phyloP scores from a whole-genome alignment of 306 rosid species.

The Vicia villosa region DNA sequence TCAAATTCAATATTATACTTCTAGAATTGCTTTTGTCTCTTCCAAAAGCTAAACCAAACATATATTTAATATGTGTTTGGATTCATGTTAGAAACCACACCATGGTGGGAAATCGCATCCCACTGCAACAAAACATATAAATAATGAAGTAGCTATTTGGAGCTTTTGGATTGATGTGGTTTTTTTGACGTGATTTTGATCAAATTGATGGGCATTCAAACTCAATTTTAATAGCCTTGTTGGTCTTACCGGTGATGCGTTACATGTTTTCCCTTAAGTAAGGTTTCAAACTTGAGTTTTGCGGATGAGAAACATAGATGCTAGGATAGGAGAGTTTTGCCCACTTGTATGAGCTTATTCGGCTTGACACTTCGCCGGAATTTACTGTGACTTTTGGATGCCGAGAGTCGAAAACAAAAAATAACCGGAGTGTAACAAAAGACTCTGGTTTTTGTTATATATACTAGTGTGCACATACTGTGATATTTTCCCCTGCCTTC shows the following conservation, averaged over 20 bases:
- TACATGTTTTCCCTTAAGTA: neutral
- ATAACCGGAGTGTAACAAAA: neutral
- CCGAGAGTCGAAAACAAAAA: neutral
- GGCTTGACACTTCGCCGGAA: neutral
- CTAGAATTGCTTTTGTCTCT: too few relatives aligned
- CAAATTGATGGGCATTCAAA: too few relatives aligned
- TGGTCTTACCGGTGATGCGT: neutral
- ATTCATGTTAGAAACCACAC: too few relatives aligned
- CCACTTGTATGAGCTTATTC: neutral
- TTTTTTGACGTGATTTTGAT: too few relatives aligned
- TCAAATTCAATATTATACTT: too few relatives aligned
- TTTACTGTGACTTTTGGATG: neutral
- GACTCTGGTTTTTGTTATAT: slow-evolving; percentile 19
- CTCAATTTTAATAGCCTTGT: neutral
- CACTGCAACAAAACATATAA: too few relatives aligned
- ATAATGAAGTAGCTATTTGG: too few relatives aligned
- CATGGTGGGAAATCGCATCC: too few relatives aligned
- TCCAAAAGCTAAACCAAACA: too few relatives aligned
- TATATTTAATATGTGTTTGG: neutral
- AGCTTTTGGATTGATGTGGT: too few relatives aligned
- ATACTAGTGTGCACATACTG: slow-evolving; percentile 3
- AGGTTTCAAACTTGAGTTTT: neutral
- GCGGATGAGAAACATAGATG: neutral
- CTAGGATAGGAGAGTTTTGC: neutral
- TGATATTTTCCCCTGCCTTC: neutral